Percentiles rank a stretch among this genome's conserved stretches.
These are phyloP conservation scores for Ocimum tenuiflorum DNA, from an alignment of 257 asterid species.

Conservation along the genomic window DNA sequence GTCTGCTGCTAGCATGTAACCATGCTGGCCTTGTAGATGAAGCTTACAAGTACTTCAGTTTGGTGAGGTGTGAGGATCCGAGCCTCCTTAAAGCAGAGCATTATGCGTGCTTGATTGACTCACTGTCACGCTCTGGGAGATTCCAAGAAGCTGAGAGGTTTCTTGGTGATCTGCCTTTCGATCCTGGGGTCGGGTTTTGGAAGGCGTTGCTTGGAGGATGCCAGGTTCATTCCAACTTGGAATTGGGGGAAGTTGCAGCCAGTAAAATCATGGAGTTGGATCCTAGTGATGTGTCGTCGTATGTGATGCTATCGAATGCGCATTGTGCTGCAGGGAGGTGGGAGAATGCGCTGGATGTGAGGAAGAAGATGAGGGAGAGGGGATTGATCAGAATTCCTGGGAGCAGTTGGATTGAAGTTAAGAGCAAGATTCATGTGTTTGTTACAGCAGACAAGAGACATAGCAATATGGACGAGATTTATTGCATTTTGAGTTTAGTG, in stretches of 20 bases:
- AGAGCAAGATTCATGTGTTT: slow-evolving; percentile 54
- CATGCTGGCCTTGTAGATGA: slow-evolving; percentile 65
- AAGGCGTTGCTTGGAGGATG: slow-evolving; percentile 84
- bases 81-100: slow-evolving; percentile 53
- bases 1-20: slow-evolving; percentile 58
- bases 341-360: slow-evolving; percentile 36
- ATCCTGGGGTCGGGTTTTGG: slow-evolving; percentile 83
- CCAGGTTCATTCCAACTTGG: slow-evolving; percentile 49
- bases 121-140: slow-evolving; percentile 73
- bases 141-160: slow-evolving; percentile 57
- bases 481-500: slow-evolving; percentile 28
- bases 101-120: slow-evolving; percentile 71
- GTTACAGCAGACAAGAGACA: slow-evolving; percentile 54
- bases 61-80: slow-evolving; percentile 31
- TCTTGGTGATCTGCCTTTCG: slow-evolving; percentile 61
- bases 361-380: slow-evolving; percentile 56
- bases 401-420: slow-evolving; percentile 73
- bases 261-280: slow-evolving; percentile 51
- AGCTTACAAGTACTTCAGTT: slow-evolving; percentile 47
- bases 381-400: slow-evolving; percentile 65
- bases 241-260: slow-evolving; percentile 55
- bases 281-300: slow-evolving; percentile 77
- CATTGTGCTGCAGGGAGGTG: slow-evolving; percentile 78
- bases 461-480: slow-evolving; percentile 31
- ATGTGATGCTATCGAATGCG: slow-evolving; percentile 82